Conservation (phyloP, 73 alveolate genomes). For the Symbiodinium pilosum region DNA sequence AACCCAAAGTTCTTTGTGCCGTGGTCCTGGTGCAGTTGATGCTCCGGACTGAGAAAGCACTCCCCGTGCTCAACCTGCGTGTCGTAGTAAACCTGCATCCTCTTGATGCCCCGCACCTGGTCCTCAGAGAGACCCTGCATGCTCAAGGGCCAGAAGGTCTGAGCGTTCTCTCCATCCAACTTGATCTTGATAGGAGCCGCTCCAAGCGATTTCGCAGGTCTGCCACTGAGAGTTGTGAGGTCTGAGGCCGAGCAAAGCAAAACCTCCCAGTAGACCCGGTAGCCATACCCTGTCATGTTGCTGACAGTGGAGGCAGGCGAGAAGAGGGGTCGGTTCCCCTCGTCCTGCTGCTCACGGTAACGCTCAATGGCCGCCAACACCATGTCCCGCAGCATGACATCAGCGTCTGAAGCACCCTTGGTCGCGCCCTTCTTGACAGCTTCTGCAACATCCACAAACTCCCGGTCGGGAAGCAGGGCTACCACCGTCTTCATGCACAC, state of each 20-base stretch:
- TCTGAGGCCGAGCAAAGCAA: neutral
- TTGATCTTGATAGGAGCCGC: neutral
- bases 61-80: neutral
- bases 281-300: neutral
- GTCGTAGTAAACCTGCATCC: slow-evolving; percentile 3
- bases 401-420: neutral
- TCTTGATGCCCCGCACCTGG: neutral
- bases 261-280: neutral
- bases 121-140: neutral
- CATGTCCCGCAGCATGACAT: neutral
- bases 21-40: neutral
- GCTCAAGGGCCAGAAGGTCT: neutral
- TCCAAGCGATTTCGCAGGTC: neutral
- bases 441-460: neutral
- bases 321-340: neutral
- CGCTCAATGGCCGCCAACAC: neutral
- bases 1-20: neutral
- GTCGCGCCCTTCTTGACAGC: neutral
- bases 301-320: neutral
- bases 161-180: neutral
- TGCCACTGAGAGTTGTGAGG: neutral
- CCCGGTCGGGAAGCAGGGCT: neutral
- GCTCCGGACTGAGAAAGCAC: neutral
- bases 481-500: neutral
- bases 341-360: neutral